Percentiles rank a stretch among this genome's conserved stretches.
phyloP scores from a whole-genome alignment of 1,284 basidiomycete species.

The Cryptococcus neoformans region DNA sequence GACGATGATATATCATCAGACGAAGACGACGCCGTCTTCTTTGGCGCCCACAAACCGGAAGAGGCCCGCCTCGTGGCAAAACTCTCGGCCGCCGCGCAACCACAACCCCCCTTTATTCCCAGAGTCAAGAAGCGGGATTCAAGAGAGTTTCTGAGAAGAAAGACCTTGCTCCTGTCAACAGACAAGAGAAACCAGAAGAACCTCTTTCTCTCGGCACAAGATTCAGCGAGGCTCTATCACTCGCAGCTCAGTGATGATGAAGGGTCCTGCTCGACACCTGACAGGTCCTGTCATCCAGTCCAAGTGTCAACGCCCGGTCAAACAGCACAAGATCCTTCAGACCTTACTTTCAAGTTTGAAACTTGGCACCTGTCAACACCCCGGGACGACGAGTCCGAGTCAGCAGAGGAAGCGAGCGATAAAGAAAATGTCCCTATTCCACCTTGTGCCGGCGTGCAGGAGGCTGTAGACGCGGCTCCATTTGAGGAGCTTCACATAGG shows the following conservation, averaged over 20 bases:
- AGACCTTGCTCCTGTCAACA: slow-evolving; percentile 8
- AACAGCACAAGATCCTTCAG: neutral
- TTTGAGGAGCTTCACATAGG: neutral
- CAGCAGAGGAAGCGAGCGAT: slow-evolving; percentile 27
- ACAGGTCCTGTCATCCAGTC: neutral
- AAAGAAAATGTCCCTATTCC: slow-evolving; percentile 37
- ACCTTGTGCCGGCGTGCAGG: neutral
- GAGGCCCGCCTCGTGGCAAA: slow-evolving; percentile 27
- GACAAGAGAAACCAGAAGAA: neutral
- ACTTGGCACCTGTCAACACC: slow-evolving; percentile 4
- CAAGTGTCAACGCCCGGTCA: neutral
- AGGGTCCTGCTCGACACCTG: neutral
- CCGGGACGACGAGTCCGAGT: neutral
- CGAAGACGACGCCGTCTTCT: slow-evolving; percentile 35
- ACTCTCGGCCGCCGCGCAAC: slow-evolving; percentile 9
- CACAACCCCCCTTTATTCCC: neutral
- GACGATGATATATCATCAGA: slow-evolving; percentile 11
- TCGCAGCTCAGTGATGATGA: slow-evolving; percentile 1
- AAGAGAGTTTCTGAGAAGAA: slow-evolving; percentile 12
- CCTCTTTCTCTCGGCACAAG: neutral
- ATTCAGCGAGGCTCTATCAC: neutral
- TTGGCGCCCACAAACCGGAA: slow-evolving; percentile 23
- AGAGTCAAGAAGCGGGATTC: neutral
- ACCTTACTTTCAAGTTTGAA: neutral
- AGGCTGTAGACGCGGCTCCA: neutral